Base-by-base conservation (phyloP, 257 asterid species). In the Gentiana straminea region DNA sequence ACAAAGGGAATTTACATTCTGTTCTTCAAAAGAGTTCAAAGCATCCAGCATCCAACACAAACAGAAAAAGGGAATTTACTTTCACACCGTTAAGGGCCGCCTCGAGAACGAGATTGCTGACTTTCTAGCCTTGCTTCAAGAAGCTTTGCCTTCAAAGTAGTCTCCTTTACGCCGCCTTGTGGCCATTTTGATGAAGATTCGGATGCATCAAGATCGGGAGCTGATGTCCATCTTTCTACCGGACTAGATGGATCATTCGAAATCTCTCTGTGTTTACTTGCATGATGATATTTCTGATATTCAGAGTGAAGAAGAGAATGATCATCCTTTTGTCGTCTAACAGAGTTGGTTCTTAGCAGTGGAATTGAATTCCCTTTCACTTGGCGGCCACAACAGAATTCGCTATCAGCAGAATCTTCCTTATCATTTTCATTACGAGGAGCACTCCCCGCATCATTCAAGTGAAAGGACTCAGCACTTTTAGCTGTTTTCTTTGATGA, bases 91-190 rank as follows among this genome's bases (percentile, higher is more conserved):
- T 64, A 71, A 57, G 36, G 66, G 61, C 77, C 80, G 60, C 77
- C 81, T 59, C 69, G 73, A 41, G 69, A 44, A 33, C 73, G 81
- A 59, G 75, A 63, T 48, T 68, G 80, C 67, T 66, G 83, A 52
- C 73, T 68, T 60, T 74, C 85, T 3, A 77, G 51, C 73, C 98
- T 79, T 13, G 98, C 96, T 71, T 90, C 96, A 15, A 84, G 83
- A 73, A 90, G 76, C 84, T 77, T 84, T 9, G 86, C 95, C 81
- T 76, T 77, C 77, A 91, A 68, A 46, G 94, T 84, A 60, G 77
- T 77, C 1, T 81, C 81, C 62, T 70, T 81, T 13, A 68, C 46
- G 34, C 68, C 54, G 51, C 73, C 78, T 47, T 38, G 72, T 3
- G 63, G 68, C 75, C 71, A 34, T 64, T 69, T 70, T 4, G 72